Conservation (phyloP, 805 yeast species). For the Wickerhamomyces xylosicus region DNA sequence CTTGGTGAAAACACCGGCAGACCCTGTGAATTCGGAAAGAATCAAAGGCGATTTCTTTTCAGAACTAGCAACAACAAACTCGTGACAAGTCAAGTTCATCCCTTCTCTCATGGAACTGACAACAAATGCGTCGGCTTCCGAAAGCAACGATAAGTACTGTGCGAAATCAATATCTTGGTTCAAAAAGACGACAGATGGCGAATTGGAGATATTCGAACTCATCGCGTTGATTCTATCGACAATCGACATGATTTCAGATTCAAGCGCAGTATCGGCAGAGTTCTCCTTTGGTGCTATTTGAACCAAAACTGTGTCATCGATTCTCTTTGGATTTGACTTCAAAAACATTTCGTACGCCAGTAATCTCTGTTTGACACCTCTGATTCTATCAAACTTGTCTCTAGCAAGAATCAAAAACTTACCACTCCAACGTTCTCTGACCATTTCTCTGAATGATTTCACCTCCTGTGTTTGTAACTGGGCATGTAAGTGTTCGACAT, state of each 20-base stretch:
- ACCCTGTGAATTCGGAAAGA: slow-evolving; percentile 89
- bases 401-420: slow-evolving; percentile 72
- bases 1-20: slow-evolving; percentile 63
- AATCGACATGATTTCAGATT: slow-evolving; percentile 61
- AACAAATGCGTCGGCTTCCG: slow-evolving; percentile 80
- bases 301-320: slow-evolving; percentile 62
- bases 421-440: slow-evolving; percentile 69
- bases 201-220: slow-evolving; percentile 57
- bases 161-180: slow-evolving; percentile 84
- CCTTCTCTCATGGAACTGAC: slow-evolving; percentile 95
- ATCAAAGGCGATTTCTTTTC: slow-evolving; percentile 72
- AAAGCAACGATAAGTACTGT: slow-evolving; percentile 77
- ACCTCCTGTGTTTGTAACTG: slow-evolving; percentile 39
- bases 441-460: slow-evolving; percentile 52
- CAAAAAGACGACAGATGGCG: slow-evolving; percentile 78
- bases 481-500: slow-evolving; percentile 44
- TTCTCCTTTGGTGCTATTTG: slow-evolving; percentile 67
- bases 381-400: slow-evolving; percentile 77
- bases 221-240: slow-evolving; percentile 80
- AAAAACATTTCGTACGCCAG: slow-evolving; percentile 79
- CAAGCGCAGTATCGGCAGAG: slow-evolving; percentile 45
- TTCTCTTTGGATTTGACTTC: slow-evolving; percentile 57
- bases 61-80: slow-evolving; percentile 68
- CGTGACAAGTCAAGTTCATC: slow-evolving; percentile 94
- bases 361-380: slow-evolving; percentile 84